Base-by-base conservation (phyloP, 176 grass and related monocot species). In the Ensete glaucum region DNA sequence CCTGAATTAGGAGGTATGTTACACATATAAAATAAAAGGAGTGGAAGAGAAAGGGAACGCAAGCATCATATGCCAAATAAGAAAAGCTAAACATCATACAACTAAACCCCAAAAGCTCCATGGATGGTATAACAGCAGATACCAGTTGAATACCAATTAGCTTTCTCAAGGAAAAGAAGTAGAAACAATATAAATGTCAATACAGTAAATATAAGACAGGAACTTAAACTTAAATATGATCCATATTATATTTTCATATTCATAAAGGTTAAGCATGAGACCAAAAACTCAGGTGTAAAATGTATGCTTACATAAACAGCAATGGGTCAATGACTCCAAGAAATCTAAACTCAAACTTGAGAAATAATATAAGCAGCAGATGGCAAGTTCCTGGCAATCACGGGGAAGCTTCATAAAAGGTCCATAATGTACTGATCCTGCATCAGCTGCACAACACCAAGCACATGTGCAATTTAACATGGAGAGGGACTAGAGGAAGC, bases 321-420 rank as follows among this genome's bases (percentile, higher is more conserved):
- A 88, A 72, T 73, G 88, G 19, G 77, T 76, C 76, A 97, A 86
- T 79, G 82, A 80, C 77, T 77, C 62, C 7, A 97, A 67, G 75
- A 88, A 80, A 62, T 92, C 88, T 62, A 81, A 79, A 55, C 81
- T 83, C 77, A 93, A 73, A 73, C 58, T 85, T 56, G 90, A 88
- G 76, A 97, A 97, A 77, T 97, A 93, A 85, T 88, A 97, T 62
- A 97, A 87, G 74, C 90, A 90, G 75, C 82, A 88, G 52, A 88
- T 73, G 23, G 90, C 88, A 80, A 97, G 82, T 76, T 90, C 90
- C 83, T 97, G 85, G 83, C 90, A 90, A 58, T 90, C 90, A 4
- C 4, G 23, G 1, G 81, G 75, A 54, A 90, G 78, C 26, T 87
- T 82, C 77, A 88, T 50, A 67, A 97, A 97, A 73, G 82, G 80